Evolutionary conservation across 768 basidiomycete species (phyloP).

Genomic region (Lactifluus volemus): DNA sequence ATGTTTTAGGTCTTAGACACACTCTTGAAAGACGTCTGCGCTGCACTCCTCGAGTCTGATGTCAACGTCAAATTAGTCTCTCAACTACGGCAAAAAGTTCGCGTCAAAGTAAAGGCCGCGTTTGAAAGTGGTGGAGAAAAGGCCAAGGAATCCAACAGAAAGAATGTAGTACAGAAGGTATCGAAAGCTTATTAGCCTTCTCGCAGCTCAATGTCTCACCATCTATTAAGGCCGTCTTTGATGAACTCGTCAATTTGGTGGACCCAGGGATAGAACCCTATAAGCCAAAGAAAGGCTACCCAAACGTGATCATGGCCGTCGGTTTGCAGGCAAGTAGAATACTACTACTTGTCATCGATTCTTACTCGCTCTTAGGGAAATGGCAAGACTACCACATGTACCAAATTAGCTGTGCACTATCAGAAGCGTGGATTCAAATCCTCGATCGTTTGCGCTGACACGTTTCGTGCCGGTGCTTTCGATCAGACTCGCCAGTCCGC

Average conservation of each 20-base stretch:
- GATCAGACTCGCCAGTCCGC: slow-evolving; percentile 99
- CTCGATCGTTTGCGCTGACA: slow-evolving; percentile 97
- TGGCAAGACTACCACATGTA: slow-evolving; percentile 98
- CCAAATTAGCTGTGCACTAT: slow-evolving; percentile 96
- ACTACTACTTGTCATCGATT: neutral
- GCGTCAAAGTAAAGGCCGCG: slow-evolving; percentile 77
- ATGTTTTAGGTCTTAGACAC: slow-evolving; percentile 76
- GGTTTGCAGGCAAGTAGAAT: slow-evolving; percentile 69
- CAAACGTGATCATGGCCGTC: slow-evolving; percentile 96
- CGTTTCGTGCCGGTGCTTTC: slow-evolving; percentile 98
- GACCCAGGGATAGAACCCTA: slow-evolving; percentile 95
- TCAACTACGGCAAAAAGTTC: slow-evolving; percentile 79
- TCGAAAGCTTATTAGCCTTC: slow-evolving; percentile 4
- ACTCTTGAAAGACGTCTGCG: slow-evolving; percentile 89
- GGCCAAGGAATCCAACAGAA: slow-evolving; percentile 71
- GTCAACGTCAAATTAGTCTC: slow-evolving; percentile 97
- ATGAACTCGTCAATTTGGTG: slow-evolving; percentile 90
- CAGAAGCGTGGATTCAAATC: slow-evolving; percentile 96
- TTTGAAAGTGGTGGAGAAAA: slow-evolving; percentile 64
- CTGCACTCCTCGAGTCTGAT: slow-evolving; percentile 91
- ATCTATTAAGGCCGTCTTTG: slow-evolving; percentile 72
- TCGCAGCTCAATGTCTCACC: neutral
- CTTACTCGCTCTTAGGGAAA: slow-evolving; percentile 57
- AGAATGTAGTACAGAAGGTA: slow-evolving; percentile 89
- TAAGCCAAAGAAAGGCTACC: slow-evolving; percentile 91